A percentile compares a stretch with the other conserved stretches of the same genome.
Conservation (phyloP, 2,329 filamentous ascomycete species). For the Pseudogymnoascus sp. region DNA sequence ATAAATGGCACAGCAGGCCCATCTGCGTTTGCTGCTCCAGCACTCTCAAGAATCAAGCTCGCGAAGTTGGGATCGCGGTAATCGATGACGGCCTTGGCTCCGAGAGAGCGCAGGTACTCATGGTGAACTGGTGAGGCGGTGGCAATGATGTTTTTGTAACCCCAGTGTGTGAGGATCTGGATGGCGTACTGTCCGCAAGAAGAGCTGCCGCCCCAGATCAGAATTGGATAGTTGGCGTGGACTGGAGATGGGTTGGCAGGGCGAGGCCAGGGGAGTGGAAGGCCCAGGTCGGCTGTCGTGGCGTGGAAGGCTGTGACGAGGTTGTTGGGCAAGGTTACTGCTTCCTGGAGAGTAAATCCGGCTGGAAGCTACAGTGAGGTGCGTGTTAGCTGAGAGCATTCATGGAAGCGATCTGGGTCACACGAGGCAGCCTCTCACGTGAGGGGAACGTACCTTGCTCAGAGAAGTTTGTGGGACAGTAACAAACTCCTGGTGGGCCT, state of each 20-base stretch:
- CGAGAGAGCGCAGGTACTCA: constrained; percentile 23
- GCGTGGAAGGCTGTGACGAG: constrained; percentile 52
- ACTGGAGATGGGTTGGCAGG: constrained; percentile 10
- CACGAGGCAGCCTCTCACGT: constrained; percentile 6
- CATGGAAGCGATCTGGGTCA: constrained; percentile 21
- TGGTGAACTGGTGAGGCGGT: constrained; percentile 25
- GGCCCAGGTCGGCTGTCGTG: constrained; percentile 39
- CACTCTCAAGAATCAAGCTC: constrained; percentile 16
- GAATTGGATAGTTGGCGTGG: constrained; percentile 26
- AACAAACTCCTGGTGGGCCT: constrained; percentile 46
- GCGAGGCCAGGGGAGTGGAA: constrained; percentile 48
- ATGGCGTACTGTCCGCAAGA: constrained; percentile 28
- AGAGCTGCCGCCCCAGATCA: constrained; percentile 30
- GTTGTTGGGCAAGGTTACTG: constrained; percentile 45
- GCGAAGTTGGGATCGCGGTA: constrained; percentile 22
- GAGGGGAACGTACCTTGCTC: constrained; percentile 29
- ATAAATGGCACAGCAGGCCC: constrained; percentile 34
- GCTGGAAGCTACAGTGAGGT: constrained; percentile 29
- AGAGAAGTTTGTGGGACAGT: constrained; percentile 43
- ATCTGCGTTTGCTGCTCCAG: constrained; percentile 9
- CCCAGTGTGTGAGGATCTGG: constrained; percentile 41
- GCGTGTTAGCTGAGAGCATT: constrained; percentile 14
- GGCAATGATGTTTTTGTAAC: constrained; percentile 38
- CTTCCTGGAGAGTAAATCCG: constrained; percentile 35
- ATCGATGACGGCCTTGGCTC: constrained; percentile 26